Base-by-base conservation (phyloP, 306 rosid genomes). In the Prunus salicina region DNA sequence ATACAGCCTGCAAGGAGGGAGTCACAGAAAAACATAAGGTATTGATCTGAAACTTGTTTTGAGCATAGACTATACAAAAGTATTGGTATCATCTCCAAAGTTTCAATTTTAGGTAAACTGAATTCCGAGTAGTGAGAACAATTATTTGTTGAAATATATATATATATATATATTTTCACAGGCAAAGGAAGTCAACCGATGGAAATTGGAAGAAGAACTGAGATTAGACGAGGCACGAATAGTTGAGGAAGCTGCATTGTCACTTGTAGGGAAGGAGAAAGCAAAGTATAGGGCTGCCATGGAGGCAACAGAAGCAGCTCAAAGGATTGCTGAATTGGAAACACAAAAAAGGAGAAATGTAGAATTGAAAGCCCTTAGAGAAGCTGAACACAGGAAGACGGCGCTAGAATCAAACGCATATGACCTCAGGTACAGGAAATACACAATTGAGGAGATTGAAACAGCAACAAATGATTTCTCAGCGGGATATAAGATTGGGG, bases 1-100 rank as follows among this genome's bases (percentile, higher is more conserved):
- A 84, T 64, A 62, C 95, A 20, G 98, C 96, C 52, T 92, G 97
- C 88, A 86, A 79, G 82, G 97, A 92, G 87, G 97, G 92, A 34
- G 78, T 85, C 38, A 57, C 81, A 14, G 95, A 95, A 20, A 83
- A 84, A 78, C 82, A 88, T 56, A 89, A 82, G 94, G 98, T 93
- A 76, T 24, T 55, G 18, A 32, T 11, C 15, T 4, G 52, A 24
- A 38, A 38, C 9, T 6, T 7, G 7, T 38, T 38, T 38, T 38
- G 43, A 38, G 43, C 43, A 38, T 38, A 12, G 15, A 47, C 15
- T 12, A 13, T 47, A 47, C 52, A 18, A 20, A 30, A 15, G 7
- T 30, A 14, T 32, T 64, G 13, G 19, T 15, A 64, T 30, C 47
- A 5, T 4, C 38, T 28, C 47, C 46, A 38, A 12, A 6, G 3